Conservation (phyloP, 2,329 filamentous ascomycete species). For the Paramyrothecium sp. region DNA sequence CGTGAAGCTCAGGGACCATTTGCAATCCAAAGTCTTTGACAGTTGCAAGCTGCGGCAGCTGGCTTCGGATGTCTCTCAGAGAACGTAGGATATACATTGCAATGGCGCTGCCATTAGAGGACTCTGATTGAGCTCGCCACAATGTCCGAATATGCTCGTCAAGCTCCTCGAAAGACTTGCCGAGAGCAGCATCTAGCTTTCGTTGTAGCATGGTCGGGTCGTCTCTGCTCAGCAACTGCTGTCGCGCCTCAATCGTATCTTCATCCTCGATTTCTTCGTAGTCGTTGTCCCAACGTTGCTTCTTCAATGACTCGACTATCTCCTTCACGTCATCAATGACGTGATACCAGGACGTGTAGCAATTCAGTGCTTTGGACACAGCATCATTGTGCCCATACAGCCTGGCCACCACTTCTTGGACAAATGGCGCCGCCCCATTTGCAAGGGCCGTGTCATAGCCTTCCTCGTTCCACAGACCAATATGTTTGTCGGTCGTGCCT, state of each 20-base stretch:
- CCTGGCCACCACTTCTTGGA: conserved; percentile 65
- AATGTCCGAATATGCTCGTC: conserved; percentile 52
- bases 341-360: conserved; percentile 72
- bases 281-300: conserved; percentile 74
- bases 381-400: conserved; percentile 71
- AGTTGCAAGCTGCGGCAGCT: conserved; percentile 54
- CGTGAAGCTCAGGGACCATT: conserved; percentile 64
- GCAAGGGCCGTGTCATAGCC: conserved; percentile 65
- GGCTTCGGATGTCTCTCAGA: conserved; percentile 69
- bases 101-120: conserved; percentile 48
- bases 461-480: conserved; percentile 65
- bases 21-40: conserved; percentile 56
- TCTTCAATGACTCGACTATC: conserved; percentile 63
- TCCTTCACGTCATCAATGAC: conserved; percentile 66
- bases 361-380: conserved; percentile 58
- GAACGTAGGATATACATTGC: conserved; percentile 70
- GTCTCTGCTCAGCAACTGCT: conserved; percentile 67
- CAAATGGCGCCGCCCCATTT: conserved; percentile 65
- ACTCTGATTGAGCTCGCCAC: conserved; percentile 45
- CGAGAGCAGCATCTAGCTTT: conserved; percentile 55
- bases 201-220: conserved; percentile 65
- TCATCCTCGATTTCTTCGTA: conserved; percentile 74
- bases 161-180: conserved; percentile 56
- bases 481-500: conserved; percentile 46
- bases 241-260: conserved; percentile 63